phyloP scores from a whole-genome alignment of 2,329 filamentous ascomycete species.

The Penicillium sp. region DNA sequence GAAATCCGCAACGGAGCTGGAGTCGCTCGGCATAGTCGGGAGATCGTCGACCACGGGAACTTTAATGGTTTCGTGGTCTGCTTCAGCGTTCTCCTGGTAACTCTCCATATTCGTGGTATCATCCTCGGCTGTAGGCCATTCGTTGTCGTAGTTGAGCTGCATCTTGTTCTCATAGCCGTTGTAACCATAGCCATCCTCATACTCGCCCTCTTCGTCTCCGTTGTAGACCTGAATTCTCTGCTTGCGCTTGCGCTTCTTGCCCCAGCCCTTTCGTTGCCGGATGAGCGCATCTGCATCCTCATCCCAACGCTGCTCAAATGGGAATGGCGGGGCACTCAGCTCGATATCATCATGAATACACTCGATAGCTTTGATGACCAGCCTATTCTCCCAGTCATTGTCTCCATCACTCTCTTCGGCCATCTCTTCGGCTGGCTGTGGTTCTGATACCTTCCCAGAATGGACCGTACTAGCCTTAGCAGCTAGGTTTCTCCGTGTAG shows the following conservation, averaged over 20 bases:
- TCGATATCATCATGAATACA: conserved; percentile 74
- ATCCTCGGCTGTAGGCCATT: conserved; percentile 16
- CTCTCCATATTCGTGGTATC: conserved; percentile 30
- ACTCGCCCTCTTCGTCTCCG: conserved; percentile 48
- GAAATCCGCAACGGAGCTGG: conserved; percentile 64
- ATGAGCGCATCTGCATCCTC: conserved; percentile 66
- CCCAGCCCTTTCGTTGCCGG: conserved; percentile 44
- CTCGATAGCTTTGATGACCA: conserved; percentile 80
- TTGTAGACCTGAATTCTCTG: conserved; percentile 59
- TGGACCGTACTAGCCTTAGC: conserved; percentile 54
- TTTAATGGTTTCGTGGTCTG: conserved; percentile 50
- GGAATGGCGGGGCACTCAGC: conserved; percentile 81
- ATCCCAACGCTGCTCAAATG: conserved; percentile 90
- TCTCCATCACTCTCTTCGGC: conserved; percentile 54
- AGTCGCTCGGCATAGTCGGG: conserved; percentile 61
- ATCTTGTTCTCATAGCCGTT: conserved; percentile 45
- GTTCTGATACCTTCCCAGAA: conserved; percentile 34
- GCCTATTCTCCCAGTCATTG: conserved; percentile 74
- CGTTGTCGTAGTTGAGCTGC: conserved; percentile 45
- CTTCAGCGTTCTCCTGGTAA: conserved; percentile 51
- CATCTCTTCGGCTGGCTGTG: conserved; percentile 33
- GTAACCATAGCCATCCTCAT: conserved; percentile 49
- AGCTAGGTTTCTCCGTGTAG: conserved; percentile 65
- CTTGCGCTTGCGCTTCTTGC: conserved; percentile 52
- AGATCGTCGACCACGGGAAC: conserved; percentile 48